Evolutionary conservation across 2,329 filamentous ascomycete genomes (phyloP), one percentile per base, ranked within the genome.

Genomic region (Bipolaris gigantea): DNA sequence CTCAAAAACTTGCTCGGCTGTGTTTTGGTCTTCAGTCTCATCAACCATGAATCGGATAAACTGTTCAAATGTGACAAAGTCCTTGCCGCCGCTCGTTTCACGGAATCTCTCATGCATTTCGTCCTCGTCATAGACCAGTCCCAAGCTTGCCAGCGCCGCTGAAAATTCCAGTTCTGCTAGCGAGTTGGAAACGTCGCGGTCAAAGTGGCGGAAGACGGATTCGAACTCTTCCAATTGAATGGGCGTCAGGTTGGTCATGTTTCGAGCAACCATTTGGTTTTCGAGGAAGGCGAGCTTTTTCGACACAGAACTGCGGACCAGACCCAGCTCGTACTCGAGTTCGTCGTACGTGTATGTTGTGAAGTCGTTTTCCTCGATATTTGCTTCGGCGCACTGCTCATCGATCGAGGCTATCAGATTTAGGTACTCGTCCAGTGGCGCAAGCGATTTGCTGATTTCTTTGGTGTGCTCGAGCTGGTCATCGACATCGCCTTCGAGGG

Each of bases 41-140:
- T 96, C 91, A 43, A 99, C 94, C 94, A 99, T 99, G 81, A 99
- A 99, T 35, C 90, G 87, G 73, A 99, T 99, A 72, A 99, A 99
- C 76, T 97, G 93, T 78, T 99, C 94, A 71, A 99, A 99, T 4
- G 90, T 94, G 47, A 99, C 94, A 61, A 89, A 85, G 74, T 87
- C 89, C 61, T 80, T 84, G 33, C 86, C 91, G 34, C 84, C 85
- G 59, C 90, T 92, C n/a, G 92, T 95, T 49, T 93, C 89, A 46
- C 89, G 71, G 76, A 97, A 99, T 65, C 93, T 93, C 48, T 93
- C 88, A 73, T 97, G 93, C 94, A 97, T 99, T 79, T 99, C 94
- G 23, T 93, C 88, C 73, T 97, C 94, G 63, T 95, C 94, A 70
- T 97, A 99, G 5, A 97, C 94, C 5, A 99, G 82, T 1, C 94